Conservation (phyloP, 2,329 filamentous ascomycete genomes). For the Clathrospora elynae region DNA sequence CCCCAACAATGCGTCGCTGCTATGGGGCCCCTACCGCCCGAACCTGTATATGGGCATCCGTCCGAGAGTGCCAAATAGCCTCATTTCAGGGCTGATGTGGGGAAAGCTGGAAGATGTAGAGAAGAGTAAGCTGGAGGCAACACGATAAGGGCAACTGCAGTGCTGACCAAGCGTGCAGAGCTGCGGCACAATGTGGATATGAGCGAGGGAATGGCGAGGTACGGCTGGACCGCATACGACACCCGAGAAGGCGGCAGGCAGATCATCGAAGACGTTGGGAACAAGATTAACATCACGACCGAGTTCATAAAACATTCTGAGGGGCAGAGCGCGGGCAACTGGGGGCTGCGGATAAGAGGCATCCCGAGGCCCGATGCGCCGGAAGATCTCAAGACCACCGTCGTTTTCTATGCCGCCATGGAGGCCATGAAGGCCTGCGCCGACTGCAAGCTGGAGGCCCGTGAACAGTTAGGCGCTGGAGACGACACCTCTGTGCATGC, state of each 20-base stretch:
- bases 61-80: conserved; percentile 76
- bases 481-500: conserved; percentile 59
- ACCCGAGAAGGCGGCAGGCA: conserved; percentile 82
- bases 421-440: conserved; percentile 68
- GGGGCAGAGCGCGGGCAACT: conserved; percentile 82
- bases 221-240: conserved; percentile 97
- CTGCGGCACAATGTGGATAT: conserved; percentile 94
- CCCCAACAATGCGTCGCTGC: conserved; percentile 72
- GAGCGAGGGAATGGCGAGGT: conserved; percentile 86
- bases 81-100: conserved; percentile 87
- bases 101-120: conserved; percentile 79
- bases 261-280: conserved; percentile 83
- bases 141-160: not conserved
- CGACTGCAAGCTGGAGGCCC: conserved; percentile 58
- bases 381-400: conserved; percentile 69
- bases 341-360: conserved; percentile 85
- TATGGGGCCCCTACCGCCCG: conserved; percentile 95
- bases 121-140: conserved; percentile 63
- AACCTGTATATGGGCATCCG: conserved; percentile 92
- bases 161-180: conserved; percentile 42
- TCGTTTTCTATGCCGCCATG: conserved; percentile 80
- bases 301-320: conserved; percentile 90
- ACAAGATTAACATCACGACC: conserved; percentile 85
- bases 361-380: conserved; percentile 70
- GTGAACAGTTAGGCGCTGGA: conserved; percentile 54